phyloP scores from a whole-genome alignment of 352 stramenopile species.

The Globisporangium parvum region DNA sequence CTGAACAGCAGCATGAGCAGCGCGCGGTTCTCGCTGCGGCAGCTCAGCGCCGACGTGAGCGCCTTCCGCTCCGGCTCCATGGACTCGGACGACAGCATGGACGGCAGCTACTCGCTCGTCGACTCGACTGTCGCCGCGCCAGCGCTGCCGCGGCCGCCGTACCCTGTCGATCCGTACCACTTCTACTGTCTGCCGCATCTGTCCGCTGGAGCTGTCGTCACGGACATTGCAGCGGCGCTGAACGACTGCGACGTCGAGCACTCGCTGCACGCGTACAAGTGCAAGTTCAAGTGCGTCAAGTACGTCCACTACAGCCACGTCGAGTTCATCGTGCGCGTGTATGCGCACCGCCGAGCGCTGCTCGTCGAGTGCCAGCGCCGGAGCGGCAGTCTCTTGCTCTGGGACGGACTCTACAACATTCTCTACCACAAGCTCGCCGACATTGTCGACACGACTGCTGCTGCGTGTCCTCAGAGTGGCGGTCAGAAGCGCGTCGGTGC shows the following conservation, averaged over 20 bases:
- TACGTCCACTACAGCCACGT: conserved; percentile 82
- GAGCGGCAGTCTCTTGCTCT: conserved; percentile 65
- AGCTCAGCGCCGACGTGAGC: conserved; percentile 26
- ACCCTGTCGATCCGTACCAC: conserved; percentile 79
- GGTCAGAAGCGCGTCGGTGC: conserved; percentile 50
- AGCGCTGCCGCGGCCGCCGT: conserved; percentile 47
- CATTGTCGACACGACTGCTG: conserved; percentile 39
- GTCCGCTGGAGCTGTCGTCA: conserved; percentile 26
- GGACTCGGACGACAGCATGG: conserved; percentile 35
- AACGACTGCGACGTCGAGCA: conserved; percentile 59
- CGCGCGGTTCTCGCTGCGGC: conserved; percentile 33
- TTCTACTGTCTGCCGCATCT: conserved; percentile 52
- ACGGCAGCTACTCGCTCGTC: conserved; percentile 22
- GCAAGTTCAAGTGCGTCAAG: conserved; percentile 86
- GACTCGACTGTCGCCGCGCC: conserved; percentile 34
- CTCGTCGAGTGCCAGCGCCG: conserved; percentile 77
- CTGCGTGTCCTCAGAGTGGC: conserved; percentile 62
- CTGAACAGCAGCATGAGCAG: conserved; percentile 14
- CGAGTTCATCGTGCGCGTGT: conserved; percentile 73
- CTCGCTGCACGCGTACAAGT: conserved; percentile 62
- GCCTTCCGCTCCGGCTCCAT: conserved; percentile 20
- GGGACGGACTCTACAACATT: conserved; percentile 76
- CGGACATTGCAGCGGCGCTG: conserved; percentile 44
- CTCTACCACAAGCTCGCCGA: conserved; percentile 51
- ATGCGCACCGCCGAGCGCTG: conserved; percentile 32